Evolutionary conservation across 345 rosid species (phyloP).

Genomic region (Pseudoturritis turrita): DNA sequence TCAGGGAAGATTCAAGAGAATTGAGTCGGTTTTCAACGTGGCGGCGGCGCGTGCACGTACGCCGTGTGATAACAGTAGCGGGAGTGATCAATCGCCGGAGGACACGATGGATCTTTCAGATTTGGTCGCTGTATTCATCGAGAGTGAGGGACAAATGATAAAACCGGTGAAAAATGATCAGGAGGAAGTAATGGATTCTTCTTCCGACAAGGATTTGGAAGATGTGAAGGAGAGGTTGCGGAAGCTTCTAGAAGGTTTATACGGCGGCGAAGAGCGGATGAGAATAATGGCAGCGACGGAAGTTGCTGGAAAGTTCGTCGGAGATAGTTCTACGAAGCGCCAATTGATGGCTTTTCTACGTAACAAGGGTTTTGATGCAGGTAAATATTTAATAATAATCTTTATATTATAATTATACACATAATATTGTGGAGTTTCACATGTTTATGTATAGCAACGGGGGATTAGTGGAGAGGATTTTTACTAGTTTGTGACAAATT

Average conservation of each 20-base stretch:
- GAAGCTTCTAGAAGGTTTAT: constrained; percentile 24
- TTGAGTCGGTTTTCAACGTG: constrained; percentile 41
- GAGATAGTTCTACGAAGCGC: constrained; percentile 33
- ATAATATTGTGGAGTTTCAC: not conserved
- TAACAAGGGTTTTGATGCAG: constrained; percentile 66
- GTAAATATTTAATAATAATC: constrained; percentile 27
- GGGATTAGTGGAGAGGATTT: not conserved
- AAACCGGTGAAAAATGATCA: not conserved
- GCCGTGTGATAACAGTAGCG: constrained; percentile 60
- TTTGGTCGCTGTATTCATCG: constrained; percentile 70
- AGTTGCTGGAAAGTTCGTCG: constrained; percentile 14
- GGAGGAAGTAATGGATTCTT: not conserved
- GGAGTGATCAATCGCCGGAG: constrained; percentile 56
- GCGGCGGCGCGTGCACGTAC: constrained; percentile 24
- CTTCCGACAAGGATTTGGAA: constrained; percentile 28
- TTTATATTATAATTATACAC: not conserved
- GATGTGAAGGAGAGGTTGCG: constrained; percentile 38
- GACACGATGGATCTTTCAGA: constrained; percentile 47
- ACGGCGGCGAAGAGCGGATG: constrained; percentile 22
- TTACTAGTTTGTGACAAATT: not conserved
- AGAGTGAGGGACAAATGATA: constrained; percentile 34
- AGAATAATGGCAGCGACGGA: constrained; percentile 34
- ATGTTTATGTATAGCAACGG: not conserved
- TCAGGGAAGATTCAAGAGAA: constrained; percentile 36
- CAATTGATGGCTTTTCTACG: constrained; percentile 52